These are phyloP conservation scores for Diaporthe destruens DNA, from an alignment of 2,329 filamentous ascomycete species.

Conservation along the genomic window DNA sequence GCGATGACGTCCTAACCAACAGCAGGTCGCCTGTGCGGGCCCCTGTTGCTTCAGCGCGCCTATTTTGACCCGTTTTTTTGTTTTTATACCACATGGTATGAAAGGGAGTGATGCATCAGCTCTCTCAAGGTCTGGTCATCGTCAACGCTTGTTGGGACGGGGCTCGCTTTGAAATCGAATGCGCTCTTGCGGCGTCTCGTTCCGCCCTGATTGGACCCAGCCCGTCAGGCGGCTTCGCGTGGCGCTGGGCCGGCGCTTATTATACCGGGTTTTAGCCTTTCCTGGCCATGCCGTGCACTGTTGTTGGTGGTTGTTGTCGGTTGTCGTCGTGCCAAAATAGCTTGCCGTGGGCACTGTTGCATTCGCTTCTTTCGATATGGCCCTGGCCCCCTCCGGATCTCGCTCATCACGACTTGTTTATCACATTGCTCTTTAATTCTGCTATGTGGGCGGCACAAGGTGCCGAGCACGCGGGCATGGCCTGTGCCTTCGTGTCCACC, in stretches of 20 bases:
- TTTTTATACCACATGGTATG: not conserved
- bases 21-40: not conserved
- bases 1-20: not conserved
- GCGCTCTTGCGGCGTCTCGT: conserved; percentile 7
- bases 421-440: no score
- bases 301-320: conserved; percentile 2
- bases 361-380: not conserved
- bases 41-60: conserved; percentile 1
- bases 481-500: not conserved
- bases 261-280: conserved; percentile 17
- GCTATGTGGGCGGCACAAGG: not conserved
- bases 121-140: not conserved
- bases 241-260: conserved; percentile 31
- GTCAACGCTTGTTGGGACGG: not conserved
- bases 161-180: not conserved
- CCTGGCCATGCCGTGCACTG: not conserved
- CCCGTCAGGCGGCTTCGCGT: conserved; percentile 27
- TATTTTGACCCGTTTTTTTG: not conserved
- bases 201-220: conserved; percentile 22
- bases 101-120: not conserved
- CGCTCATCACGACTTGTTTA: not conserved
- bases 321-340: conserved; percentile 1
- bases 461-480: not conserved
- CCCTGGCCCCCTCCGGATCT: not conserved
- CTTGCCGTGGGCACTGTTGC: not conserved